These are phyloP conservation scores for Clonostachys solani DNA, from an alignment of 2,329 filamentous ascomycete species.

Conservation along the genomic window DNA sequence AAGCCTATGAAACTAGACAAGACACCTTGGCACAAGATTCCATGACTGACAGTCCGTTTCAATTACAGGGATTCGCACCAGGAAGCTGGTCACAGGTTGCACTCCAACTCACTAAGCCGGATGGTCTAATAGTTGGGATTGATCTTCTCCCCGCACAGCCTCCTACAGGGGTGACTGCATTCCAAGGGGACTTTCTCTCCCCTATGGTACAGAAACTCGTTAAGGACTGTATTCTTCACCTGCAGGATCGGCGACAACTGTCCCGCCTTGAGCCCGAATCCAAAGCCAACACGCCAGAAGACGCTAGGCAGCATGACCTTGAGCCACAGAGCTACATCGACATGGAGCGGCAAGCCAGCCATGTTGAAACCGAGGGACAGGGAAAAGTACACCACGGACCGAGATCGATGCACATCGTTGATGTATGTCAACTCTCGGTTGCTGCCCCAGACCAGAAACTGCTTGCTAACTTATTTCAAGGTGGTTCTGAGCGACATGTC, in stretches of 20 bases:
- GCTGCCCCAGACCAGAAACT: background rate
- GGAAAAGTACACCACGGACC: conserved; percentile 11
- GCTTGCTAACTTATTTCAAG: conserved; percentile 24
- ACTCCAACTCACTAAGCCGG: conserved; percentile 68
- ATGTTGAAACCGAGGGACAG: conserved; percentile 1
- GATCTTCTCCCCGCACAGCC: conserved; percentile 92
- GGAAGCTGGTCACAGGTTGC: conserved; percentile 82
- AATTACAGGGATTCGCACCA: conserved; percentile 67
- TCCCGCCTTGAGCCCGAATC: conserved; percentile 9
- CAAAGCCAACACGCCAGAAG: conserved; percentile 2
- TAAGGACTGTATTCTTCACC: conserved; percentile 67
- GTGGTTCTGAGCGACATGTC: conserved; percentile 99
- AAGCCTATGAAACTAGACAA: conserved; percentile 17
- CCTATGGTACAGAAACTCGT: conserved; percentile 71
- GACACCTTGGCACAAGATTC: too few relatives aligned
- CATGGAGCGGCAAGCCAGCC: conserved; percentile 44
- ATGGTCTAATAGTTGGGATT: conserved; percentile 81
- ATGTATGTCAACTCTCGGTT: conserved; percentile 41
- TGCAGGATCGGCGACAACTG: conserved; percentile 23
- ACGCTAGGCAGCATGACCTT: conserved; percentile 15
- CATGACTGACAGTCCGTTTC: background rate
- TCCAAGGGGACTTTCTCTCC: conserved; percentile 91
- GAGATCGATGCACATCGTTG: conserved; percentile 52
- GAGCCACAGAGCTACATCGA: conserved; percentile 61
- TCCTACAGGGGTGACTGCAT: conserved; percentile 84